Evolutionary conservation across 2,329 filamentous ascomycete genomes (phyloP).

Genomic region (Alternaria hordeiaustralica): DNA sequence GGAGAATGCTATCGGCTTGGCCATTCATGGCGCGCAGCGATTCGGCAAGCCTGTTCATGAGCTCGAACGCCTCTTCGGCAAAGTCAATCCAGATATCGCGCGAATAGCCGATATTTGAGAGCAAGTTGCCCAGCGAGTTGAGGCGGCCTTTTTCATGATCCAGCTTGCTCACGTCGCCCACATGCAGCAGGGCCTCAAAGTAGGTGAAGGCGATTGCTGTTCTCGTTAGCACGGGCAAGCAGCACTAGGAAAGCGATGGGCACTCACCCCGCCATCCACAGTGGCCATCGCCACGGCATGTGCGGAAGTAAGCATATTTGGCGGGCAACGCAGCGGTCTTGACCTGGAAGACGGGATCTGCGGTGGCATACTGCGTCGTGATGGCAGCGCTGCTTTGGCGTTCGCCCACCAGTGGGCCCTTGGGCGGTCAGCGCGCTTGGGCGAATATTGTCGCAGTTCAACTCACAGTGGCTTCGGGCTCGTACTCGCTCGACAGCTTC

Average conservation of each 20-base stretch:
- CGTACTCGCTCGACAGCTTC: slow-evolving; percentile 66
- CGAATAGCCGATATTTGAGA: slow-evolving; percentile 72
- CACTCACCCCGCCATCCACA: slow-evolving; percentile 95
- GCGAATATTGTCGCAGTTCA: slow-evolving; percentile 18
- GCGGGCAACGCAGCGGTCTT: slow-evolving; percentile 86
- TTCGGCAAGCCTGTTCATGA: slow-evolving; percentile 69
- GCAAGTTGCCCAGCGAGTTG: slow-evolving; percentile 71
- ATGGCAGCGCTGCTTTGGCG: slow-evolving; percentile 79
- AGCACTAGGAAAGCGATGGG: slow-evolving; percentile 2
- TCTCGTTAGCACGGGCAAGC: slow-evolving; percentile 33
- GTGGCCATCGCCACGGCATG: slow-evolving; percentile 89
- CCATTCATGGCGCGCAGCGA: slow-evolving; percentile 64
- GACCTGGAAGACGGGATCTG: slow-evolving; percentile 80
- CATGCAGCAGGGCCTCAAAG: slow-evolving; percentile 81
- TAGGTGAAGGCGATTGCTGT: slow-evolving; percentile 91
- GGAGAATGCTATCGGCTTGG: slow-evolving; percentile 58
- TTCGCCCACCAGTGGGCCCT: slow-evolving; percentile 85
- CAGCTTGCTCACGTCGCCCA: slow-evolving; percentile 69
- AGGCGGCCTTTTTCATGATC: slow-evolving; percentile 76
- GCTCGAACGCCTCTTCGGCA: slow-evolving; percentile 72
- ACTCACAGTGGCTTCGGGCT: slow-evolving; percentile 64
- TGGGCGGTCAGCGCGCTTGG: slow-evolving; percentile 29
- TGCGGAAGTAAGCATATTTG: slow-evolving; percentile 86
- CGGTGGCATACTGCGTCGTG: slow-evolving; percentile 84
- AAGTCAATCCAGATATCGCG: slow-evolving; percentile 81